phyloP scores from a whole-genome alignment of 129 eudicot genomes.

The Oenanthe sinensis region DNA sequence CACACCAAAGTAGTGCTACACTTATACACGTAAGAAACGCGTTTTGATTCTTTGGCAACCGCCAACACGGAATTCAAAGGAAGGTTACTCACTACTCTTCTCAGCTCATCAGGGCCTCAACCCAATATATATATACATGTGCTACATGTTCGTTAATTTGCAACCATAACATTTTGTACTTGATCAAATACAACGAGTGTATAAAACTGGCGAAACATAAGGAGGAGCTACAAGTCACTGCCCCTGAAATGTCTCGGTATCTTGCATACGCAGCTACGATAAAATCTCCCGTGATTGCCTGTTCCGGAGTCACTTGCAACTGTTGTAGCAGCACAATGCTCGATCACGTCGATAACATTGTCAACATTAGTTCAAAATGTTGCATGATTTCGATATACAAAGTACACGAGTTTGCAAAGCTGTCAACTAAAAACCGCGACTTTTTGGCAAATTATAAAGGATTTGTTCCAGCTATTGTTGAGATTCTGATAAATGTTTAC shows the following conservation, averaged over 20 bases:
- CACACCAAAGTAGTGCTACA: no score
- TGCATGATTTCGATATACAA: conserved; percentile 14
- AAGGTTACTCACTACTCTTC: neutral
- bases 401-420: conserved; percentile 21
- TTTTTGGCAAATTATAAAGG: conserved; percentile 30
- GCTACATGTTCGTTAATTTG: neutral
- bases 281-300: neutral
- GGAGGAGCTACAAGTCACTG: neutral
- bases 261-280: neutral
- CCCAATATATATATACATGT: neutral
- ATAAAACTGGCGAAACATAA: neutral
- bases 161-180: neutral
- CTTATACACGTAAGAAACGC: neutral
- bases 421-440: conserved; percentile 38
- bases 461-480: conserved; percentile 28
- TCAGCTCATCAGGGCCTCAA: neutral
- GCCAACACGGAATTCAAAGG: neutral
- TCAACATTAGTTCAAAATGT: neutral
- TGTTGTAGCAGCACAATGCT: neutral
- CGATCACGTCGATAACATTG: neutral
- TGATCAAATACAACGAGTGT: neutral
- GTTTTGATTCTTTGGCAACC: neutral
- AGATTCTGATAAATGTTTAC: conserved; percentile 9
- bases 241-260: neutral
- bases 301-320: neutral